phyloP scores from a whole-genome alignment of 495 filamentous ascomycete genomes.

The Aspergillus wentii region DNA sequence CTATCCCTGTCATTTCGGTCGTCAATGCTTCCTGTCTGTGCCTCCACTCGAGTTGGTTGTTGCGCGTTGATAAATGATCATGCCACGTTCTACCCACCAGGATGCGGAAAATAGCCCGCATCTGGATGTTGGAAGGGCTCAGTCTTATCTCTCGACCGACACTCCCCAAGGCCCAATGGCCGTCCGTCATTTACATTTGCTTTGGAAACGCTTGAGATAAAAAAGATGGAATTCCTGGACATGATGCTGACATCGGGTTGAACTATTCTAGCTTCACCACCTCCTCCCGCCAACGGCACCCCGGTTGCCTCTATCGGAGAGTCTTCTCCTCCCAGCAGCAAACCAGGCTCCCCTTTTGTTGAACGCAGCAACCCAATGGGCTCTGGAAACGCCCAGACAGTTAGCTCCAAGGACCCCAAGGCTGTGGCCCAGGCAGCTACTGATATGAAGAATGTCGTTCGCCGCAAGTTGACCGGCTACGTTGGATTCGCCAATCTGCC shows the following conservation, averaged over 20 bases:
- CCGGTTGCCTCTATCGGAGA: constrained; percentile 24
- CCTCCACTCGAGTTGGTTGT: neutral
- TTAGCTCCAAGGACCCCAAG: constrained; percentile 80
- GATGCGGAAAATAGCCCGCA: constrained; percentile 14
- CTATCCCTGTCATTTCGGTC: neutral
- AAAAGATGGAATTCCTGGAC: constrained; percentile 12
- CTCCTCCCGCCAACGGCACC: constrained; percentile 31
- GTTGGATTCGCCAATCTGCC: constrained; percentile 98
- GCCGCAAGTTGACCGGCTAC: constrained; percentile 96
- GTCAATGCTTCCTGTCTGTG: constrained; percentile 1
- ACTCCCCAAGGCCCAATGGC: constrained; percentile 8
- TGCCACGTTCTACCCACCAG: constrained; percentile 11
- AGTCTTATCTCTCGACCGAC: constrained; percentile 3
- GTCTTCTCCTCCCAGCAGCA: constrained; percentile 41
- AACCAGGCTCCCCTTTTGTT: constrained; percentile 52
- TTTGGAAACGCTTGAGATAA: constrained; percentile 6
- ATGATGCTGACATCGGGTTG: constrained; percentile 24
- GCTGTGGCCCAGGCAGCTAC: constrained; percentile 68
- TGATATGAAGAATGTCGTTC: constrained; percentile 95
- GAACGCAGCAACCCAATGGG: constrained; percentile 61
- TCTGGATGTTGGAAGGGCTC: constrained; percentile 5
- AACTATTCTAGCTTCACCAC: constrained; percentile 31
- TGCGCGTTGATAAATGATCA: constrained; percentile 10
- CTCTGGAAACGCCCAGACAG: constrained; percentile 57
- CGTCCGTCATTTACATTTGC: constrained; percentile 10